These are phyloP conservation scores for Quercus glauca DNA, from an alignment of 306 rosid genomes.

Conservation along the genomic window DNA sequence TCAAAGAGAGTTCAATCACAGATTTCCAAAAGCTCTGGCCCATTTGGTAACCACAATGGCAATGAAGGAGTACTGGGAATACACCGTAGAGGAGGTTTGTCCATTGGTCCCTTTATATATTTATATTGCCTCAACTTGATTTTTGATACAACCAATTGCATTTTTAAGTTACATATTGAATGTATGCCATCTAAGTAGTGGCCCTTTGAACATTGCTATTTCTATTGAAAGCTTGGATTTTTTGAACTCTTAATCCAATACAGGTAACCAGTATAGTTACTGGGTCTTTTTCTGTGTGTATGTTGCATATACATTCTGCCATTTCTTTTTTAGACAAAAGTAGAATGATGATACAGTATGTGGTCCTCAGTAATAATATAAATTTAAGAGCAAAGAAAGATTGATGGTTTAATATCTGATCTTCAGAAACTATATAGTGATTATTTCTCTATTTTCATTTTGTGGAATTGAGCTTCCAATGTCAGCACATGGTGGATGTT, in stretches of 20 bases:
- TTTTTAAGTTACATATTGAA: not conserved
- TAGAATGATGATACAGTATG: not conserved
- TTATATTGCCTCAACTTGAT: not conserved
- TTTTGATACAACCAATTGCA: not conserved
- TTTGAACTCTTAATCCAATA: not conserved
- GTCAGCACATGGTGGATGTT: not conserved
- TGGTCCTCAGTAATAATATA: too few relatives aligned
- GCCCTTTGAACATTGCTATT: not conserved
- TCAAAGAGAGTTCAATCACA: slow-evolving; percentile 56
- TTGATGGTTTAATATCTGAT: not conserved
- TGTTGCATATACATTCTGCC: not conserved
- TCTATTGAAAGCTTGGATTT: not conserved
- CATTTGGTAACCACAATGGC: slow-evolving; percentile 68
- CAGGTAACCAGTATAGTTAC: not conserved
- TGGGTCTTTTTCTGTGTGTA: not conserved
- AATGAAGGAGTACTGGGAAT: slow-evolving; percentile 92
- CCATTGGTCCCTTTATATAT: slow-evolving; percentile 8
- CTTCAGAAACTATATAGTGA: not conserved
- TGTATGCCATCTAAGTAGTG: not conserved
- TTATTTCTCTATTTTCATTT: not conserved
- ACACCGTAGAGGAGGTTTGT: slow-evolving; percentile 70
- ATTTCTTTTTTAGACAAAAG: not conserved
- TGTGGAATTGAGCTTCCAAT: not conserved
- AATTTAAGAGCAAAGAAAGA: too few relatives aligned
- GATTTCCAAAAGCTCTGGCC: slow-evolving; percentile 51